Evolutionary conservation across 2,329 filamentous ascomycete genomes (phyloP).

Genomic region (Venturia aucupariae): DNA sequence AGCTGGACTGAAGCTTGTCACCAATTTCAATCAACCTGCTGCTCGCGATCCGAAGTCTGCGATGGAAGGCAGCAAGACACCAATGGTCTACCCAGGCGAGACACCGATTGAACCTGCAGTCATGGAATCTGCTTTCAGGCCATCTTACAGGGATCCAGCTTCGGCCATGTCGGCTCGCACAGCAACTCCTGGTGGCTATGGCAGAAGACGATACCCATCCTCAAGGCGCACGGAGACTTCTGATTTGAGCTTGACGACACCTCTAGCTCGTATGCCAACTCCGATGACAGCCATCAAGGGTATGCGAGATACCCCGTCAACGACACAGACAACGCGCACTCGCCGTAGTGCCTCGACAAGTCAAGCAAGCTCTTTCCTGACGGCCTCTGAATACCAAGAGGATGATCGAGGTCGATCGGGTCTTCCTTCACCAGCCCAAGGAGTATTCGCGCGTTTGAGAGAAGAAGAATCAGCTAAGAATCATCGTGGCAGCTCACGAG

Average conservation of each 20-base stretch:
- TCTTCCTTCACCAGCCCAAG: constrained; percentile 12
- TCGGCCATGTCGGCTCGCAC: constrained; percentile 37
- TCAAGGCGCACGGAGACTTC: constrained; percentile 24
- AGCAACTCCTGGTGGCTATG: constrained; percentile 53
- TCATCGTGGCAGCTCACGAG: constrained; percentile 61
- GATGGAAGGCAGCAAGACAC: constrained; percentile 53
- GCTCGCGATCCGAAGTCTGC: constrained; percentile 48
- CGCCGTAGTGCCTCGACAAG: constrained; percentile 12
- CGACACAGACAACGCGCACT: not conserved
- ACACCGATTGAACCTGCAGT: constrained; percentile 70
- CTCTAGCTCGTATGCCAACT: not conserved
- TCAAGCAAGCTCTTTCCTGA: constrained; percentile 12
- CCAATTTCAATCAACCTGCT: constrained; percentile 61
- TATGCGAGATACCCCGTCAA: constrained; percentile 4
- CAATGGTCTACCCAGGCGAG: constrained; percentile 63
- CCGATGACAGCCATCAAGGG: constrained; percentile 17
- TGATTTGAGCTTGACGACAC: constrained; percentile 12
- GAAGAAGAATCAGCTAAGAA: constrained; percentile 51
- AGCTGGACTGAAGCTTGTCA: constrained; percentile 57
- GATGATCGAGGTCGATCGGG: constrained; percentile 10
- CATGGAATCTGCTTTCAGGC: constrained; percentile 40
- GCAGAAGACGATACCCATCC: constrained; percentile 55
- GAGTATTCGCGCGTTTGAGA: constrained; percentile 52
- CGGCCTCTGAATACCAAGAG: constrained; percentile 1
- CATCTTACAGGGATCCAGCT: constrained; percentile 2